Percentiles rank a stretch among this genome's conserved stretches.
phyloP scores from a whole-genome alignment of 2,329 filamentous ascomycete species.

The Orbilia javanica region DNA sequence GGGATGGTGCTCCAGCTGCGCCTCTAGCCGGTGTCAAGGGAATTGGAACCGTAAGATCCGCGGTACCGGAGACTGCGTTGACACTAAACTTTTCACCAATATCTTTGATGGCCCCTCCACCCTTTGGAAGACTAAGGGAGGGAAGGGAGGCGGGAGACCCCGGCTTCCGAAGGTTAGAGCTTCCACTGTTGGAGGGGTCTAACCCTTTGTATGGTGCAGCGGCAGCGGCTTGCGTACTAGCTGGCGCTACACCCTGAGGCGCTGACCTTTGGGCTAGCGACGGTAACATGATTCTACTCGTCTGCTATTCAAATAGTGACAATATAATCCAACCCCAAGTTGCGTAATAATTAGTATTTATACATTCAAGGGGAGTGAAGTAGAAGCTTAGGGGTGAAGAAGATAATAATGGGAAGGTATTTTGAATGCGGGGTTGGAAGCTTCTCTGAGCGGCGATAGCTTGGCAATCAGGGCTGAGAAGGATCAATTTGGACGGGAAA shows the following conservation, averaged over 20 bases:
- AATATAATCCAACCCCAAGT: no score
- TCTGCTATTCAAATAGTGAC: no score
- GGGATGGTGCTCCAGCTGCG: neutral
- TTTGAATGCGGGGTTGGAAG: neutral
- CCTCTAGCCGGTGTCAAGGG: neutral
- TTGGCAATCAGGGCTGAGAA: neutral
- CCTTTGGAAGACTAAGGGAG: neutral
- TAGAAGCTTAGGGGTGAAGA: no score
- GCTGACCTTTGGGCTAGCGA: no score
- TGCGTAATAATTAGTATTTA: no score
- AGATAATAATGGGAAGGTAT: no score
- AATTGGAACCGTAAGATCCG: conserved; percentile 1
- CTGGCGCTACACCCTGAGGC: no score
- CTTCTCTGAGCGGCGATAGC: neutral
- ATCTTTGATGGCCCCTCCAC: conserved; percentile 7
- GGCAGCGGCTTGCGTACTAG: neutral
- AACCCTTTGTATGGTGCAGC: neutral
- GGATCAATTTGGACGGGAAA: neutral
- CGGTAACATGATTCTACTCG: no score
- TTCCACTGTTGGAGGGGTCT: neutral
- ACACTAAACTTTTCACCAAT: conserved; percentile 21
- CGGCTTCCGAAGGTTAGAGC: neutral
- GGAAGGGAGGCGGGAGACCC: neutral
- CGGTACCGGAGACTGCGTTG: conserved; percentile 20
- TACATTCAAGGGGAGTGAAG: no score